Conservation (phyloP, 2,329 filamentous ascomycete genomes). For the Cryphonectria parasitica region DNA sequence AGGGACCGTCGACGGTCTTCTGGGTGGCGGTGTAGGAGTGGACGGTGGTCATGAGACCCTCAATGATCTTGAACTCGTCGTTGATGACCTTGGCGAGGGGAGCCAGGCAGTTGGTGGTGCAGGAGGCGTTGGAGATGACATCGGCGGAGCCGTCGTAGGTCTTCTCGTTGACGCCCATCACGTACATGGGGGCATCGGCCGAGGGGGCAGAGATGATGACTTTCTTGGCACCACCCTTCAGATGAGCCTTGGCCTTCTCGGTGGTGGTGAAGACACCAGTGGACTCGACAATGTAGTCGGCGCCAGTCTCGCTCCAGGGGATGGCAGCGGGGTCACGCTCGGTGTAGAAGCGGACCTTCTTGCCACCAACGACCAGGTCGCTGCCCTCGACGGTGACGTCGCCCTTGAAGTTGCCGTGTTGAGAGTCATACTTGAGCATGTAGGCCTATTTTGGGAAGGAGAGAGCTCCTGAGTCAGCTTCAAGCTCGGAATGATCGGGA, state of each 20-base stretch:
- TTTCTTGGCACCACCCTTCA: conserved; percentile 98
- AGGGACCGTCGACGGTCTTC: conserved; percentile 98
- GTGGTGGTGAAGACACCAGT: conserved; percentile 99
- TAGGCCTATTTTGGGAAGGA: conserved; percentile 67
- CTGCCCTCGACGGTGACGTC: conserved; percentile 72
- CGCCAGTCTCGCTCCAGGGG: conserved; percentile 85
- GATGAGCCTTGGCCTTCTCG: conserved; percentile 92
- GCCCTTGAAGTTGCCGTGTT: conserved; percentile 96
- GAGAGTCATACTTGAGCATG: conserved; percentile 99
- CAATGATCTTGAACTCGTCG: conserved; percentile 96
- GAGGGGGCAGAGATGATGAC: conserved; percentile 92
- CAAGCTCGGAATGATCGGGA: conserved; percentile 8
- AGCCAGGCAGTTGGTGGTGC: conserved; percentile 99
- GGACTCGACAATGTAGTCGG: conserved; percentile 94
- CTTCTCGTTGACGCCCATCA: conserved; percentile 98
- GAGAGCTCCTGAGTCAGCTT: conserved; percentile 37
- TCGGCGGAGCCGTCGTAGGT: conserved; percentile 87
- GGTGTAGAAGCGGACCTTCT: conserved; percentile 91
- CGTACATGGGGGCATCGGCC: conserved; percentile 98
- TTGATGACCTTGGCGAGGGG: conserved; percentile 99
- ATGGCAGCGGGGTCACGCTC: conserved; percentile 90
- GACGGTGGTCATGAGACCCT: conserved; percentile 99
- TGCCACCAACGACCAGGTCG: conserved; percentile 88
- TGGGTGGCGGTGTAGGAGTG: conserved; percentile 99
- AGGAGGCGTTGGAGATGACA: conserved; percentile 98